Evolutionary conservation across 805 yeast species (phyloP).

Genomic region (Candida incommunis): DNA sequence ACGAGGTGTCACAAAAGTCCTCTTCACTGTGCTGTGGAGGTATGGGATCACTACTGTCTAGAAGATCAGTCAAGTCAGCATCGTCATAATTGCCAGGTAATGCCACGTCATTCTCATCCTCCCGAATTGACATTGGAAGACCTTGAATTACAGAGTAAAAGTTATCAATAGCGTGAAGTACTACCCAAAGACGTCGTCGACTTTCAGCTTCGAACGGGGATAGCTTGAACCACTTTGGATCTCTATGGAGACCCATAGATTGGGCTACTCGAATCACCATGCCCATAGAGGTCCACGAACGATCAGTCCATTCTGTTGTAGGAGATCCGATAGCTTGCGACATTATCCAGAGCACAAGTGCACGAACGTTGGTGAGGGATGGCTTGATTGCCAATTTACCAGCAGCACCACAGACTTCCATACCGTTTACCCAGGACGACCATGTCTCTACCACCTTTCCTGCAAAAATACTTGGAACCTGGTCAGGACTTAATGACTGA

Average conservation of each 20-base stretch:
- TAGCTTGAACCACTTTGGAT: constrained; percentile 20
- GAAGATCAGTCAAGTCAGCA: constrained; percentile 10
- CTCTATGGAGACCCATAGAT: constrained; percentile 23
- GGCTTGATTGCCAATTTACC: constrained; percentile 19
- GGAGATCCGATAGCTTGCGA: constrained; percentile 11
- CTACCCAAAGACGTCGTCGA: constrained; percentile 17
- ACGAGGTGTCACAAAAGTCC: constrained; percentile 12
- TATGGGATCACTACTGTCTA: constrained; percentile 9
- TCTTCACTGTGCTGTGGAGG: constrained; percentile 7
- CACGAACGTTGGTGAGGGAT: constrained; percentile 16
- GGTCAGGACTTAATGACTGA: constrained; percentile 13
- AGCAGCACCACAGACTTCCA: constrained; percentile 17
- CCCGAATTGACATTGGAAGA: constrained; percentile 16
- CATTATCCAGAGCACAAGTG: constrained; percentile 18
- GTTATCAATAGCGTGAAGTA: constrained; percentile 13
- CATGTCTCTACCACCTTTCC: constrained; percentile 12
- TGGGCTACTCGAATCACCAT: constrained; percentile 18
- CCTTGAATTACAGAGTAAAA: constrained; percentile 17
- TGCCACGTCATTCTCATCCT: constrained; percentile 16
- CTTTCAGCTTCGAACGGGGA: constrained; percentile 18
- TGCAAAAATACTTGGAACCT: constrained; percentile 11
- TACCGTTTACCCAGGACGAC: constrained; percentile 16
- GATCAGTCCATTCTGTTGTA: constrained; percentile 12
- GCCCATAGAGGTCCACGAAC: constrained; percentile 18
- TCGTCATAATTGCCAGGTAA: constrained; percentile 15